These are phyloP conservation scores for Claviceps citrina DNA, from an alignment of 2,329 filamentous ascomycete genomes.

Conservation along the genomic window DNA sequence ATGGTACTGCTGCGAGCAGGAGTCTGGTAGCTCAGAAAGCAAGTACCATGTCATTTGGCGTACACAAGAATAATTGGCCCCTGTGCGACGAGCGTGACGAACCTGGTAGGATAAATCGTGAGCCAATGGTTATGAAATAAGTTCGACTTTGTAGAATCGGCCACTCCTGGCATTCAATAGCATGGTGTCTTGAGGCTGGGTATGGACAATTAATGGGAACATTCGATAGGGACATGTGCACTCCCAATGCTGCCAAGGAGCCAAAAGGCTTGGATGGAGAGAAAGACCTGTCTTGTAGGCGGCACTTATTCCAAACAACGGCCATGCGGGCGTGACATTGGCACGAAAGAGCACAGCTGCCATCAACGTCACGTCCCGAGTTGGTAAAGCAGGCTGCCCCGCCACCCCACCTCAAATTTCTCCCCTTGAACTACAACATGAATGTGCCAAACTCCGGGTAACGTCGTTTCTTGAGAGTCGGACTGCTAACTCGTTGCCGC, in stretches of 20 bases:
- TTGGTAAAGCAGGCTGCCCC: background rate
- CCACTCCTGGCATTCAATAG: background rate
- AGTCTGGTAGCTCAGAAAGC: constrained; percentile 32
- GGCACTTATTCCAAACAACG: no score
- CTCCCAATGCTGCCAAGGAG: no score
- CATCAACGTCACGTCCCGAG: background rate
- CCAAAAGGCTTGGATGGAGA: no score
- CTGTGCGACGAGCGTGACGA: constrained; percentile 3
- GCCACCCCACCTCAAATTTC: constrained; percentile 2
- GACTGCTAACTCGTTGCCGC: background rate
- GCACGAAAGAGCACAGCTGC: no score
- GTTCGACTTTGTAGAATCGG: background rate
- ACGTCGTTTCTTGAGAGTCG: background rate
- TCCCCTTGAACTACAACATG: constrained; percentile 11
- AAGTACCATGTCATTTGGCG: constrained; percentile 35
- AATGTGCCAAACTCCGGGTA: background rate
- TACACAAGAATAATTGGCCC: constrained; percentile 43
- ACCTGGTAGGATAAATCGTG: constrained; percentile 8
- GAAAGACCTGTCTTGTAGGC: no score
- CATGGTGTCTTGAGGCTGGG: background rate
- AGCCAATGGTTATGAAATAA: no score
- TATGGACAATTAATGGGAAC: background rate
- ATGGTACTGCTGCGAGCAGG: constrained; percentile 32
- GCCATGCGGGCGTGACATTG: no score
- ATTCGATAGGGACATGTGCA: no score